These are phyloP conservation scores for Verticillium alfalfae DNA, from an alignment of 2,329 filamentous ascomycete genomes.

Conservation along the genomic window DNA sequence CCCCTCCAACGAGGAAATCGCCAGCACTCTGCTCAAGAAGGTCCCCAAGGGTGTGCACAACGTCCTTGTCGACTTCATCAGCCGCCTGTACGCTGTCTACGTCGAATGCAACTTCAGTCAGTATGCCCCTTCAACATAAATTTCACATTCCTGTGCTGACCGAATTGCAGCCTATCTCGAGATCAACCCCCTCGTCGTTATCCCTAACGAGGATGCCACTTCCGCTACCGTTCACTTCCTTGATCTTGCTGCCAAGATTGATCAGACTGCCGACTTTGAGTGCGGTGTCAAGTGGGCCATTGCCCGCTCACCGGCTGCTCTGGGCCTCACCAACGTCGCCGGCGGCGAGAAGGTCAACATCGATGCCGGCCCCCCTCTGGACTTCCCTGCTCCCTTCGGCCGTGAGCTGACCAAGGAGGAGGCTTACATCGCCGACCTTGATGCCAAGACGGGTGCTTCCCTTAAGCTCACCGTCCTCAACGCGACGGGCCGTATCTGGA, in stretches of 20 bases:
- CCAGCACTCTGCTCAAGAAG: slow-evolving; percentile 77
- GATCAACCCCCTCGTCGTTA: slow-evolving; percentile 98
- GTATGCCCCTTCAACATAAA: background rate
- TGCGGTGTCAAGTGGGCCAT: slow-evolving; percentile 99
- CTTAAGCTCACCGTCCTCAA: slow-evolving; percentile 98
- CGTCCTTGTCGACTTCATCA: slow-evolving; percentile 98
- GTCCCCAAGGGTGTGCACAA: slow-evolving; percentile 95
- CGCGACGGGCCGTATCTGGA: slow-evolving; percentile 89
- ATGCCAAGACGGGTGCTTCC: slow-evolving; percentile 98
- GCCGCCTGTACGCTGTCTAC: slow-evolving; percentile 95
- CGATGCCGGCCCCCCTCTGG: slow-evolving; percentile 95
- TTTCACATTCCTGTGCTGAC: background rate
- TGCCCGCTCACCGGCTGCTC: slow-evolving; percentile 81
- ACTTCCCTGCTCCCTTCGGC: slow-evolving; percentile 98
- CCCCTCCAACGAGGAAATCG: slow-evolving; percentile 94
- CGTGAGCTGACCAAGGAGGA: slow-evolving; percentile 99
- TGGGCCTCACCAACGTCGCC: slow-evolving; percentile 70
- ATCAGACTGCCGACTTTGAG: slow-evolving; percentile 99
- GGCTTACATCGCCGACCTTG: slow-evolving; percentile 97
- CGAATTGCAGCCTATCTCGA: slow-evolving; percentile 69
- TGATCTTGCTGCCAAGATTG: slow-evolving; percentile 95
- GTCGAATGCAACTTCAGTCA: slow-evolving; percentile 94
- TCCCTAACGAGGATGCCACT: slow-evolving; percentile 87
- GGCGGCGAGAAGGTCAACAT: slow-evolving; percentile 77
- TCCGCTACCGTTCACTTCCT: slow-evolving; percentile 96